phyloP scores from a whole-genome alignment of 306 rosid genomes.

The Pterocarpus santalinus region DNA sequence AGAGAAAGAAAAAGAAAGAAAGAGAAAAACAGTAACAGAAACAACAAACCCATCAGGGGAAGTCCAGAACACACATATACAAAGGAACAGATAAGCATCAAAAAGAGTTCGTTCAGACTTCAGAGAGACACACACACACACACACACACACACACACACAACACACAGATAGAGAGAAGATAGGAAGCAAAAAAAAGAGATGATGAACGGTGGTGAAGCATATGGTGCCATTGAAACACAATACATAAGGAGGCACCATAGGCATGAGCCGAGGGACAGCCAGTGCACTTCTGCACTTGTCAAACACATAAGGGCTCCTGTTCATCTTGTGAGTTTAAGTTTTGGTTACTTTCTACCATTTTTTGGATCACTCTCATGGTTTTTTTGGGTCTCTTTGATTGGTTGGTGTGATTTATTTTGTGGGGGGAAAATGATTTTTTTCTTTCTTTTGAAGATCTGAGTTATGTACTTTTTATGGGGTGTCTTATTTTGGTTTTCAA shows the following conservation, averaged over 20 bases:
- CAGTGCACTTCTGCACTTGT: constrained; percentile 96
- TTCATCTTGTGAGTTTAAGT: constrained; percentile 71
- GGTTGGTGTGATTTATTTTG: constrained; percentile 5
- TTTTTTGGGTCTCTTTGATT: constrained; percentile 18
- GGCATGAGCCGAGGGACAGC: constrained; percentile 70
- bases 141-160: not conserved
- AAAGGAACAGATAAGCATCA: not conserved
- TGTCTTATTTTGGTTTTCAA: not conserved
- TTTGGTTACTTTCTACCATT: not conserved
- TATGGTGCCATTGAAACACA: constrained; percentile 68
- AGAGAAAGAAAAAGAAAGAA: not conserved
- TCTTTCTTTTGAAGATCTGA: constrained; percentile 51
- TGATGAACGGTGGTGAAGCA: constrained; percentile 66
- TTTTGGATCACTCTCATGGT: not conserved
- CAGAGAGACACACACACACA: not conserved
- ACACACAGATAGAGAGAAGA: not conserved
- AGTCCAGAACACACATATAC: not conserved
- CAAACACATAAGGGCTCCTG: constrained; percentile 88
- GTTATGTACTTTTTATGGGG: constrained; percentile 32
- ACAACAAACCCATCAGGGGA: not conserved
- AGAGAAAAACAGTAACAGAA: constrained; percentile 13
- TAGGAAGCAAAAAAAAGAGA: not conserved
- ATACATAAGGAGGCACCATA: constrained; percentile 88
- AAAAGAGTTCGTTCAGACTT: not conserved
- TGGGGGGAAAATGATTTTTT: constrained; percentile 20